Evolutionary conservation across 2,329 filamentous ascomycete genomes (phyloP).

Genomic region (Didymella pomorum): DNA sequence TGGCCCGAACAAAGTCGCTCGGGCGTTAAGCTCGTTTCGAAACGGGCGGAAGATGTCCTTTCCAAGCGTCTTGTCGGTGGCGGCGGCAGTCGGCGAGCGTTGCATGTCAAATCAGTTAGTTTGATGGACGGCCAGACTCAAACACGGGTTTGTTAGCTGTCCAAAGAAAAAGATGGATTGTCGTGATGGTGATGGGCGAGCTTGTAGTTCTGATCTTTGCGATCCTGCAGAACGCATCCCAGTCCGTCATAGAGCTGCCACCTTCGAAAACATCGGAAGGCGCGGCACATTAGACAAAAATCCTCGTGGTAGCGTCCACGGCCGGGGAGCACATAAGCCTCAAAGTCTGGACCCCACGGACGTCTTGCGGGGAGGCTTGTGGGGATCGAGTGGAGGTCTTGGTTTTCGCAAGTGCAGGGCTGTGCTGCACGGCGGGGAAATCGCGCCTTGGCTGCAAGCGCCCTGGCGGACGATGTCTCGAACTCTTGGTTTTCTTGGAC

Average conservation of each 20-base stretch:
- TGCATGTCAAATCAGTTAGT: background rate
- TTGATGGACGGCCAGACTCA: background rate
- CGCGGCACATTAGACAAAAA: background rate
- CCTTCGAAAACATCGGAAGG: too few species aligned
- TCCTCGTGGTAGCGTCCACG: background rate
- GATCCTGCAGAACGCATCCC: background rate
- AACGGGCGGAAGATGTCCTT: background rate
- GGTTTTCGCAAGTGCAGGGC: background rate
- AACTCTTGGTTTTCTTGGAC: constrained; percentile 1
- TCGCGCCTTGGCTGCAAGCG: constrained; percentile 4
- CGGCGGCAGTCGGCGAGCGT: background rate
- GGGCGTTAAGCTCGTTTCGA: background rate
- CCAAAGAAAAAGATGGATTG: background rate
- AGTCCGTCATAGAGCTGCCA: too few species aligned
- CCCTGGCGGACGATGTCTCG: background rate
- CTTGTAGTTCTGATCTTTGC: background rate
- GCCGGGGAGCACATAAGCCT: background rate
- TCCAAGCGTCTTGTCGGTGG: background rate
- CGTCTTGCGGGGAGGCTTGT: background rate
- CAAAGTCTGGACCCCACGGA: background rate
- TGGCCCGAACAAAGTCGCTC: background rate
- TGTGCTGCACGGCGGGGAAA: constrained; percentile 10
- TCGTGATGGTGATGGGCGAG: background rate
- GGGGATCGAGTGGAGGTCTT: background rate
- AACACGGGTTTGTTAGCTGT: background rate